These are phyloP conservation scores for Cylindricascospora bacillispora DNA, from an alignment of 1,139 yeast species.

Conservation along the genomic window DNA sequence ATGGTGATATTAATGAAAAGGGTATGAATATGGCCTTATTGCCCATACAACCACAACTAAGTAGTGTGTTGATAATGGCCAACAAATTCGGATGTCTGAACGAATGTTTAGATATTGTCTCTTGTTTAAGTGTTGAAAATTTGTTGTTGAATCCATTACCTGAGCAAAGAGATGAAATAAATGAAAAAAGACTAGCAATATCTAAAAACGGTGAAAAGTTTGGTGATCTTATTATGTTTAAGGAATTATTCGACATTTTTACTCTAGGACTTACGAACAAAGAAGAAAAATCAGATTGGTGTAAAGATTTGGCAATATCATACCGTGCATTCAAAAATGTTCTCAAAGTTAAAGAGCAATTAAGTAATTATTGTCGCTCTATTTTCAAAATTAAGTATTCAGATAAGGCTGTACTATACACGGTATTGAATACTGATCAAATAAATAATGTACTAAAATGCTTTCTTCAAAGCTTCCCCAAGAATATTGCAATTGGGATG, in stretches of 20 bases:
- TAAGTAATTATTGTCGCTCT: constrained; percentile 51
- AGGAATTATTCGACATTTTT: constrained; percentile 61
- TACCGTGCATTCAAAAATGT: constrained; percentile 75
- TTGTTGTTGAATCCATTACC: constrained; percentile 67
- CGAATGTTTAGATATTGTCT: constrained; percentile 74
- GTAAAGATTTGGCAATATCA: constrained; percentile 63
- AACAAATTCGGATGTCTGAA: constrained; percentile 42
- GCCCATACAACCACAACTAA: constrained; percentile 83
- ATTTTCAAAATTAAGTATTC: constrained; percentile 11
- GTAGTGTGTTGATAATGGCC: constrained; percentile 76
- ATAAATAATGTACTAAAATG: constrained; percentile 55
- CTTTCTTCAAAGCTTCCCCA: constrained; percentile 68
- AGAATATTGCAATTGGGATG: constrained; percentile 86
- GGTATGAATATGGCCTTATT: constrained; percentile 80
- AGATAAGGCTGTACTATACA: constrained; percentile 9
- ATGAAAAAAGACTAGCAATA: constrained; percentile 41
- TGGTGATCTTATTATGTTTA: constrained; percentile 78
- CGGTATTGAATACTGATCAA: constrained; percentile 26
- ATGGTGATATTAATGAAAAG: constrained; percentile 59
- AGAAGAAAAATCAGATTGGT: constrained; percentile 46
- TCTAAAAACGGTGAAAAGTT: constrained; percentile 57
- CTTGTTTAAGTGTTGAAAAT: constrained; percentile 89
- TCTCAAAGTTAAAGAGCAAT: constrained; percentile 58
- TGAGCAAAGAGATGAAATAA: constrained; percentile 70
- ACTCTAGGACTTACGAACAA: constrained; percentile 34